Evolutionary conservation across 2,329 filamentous ascomycete species (phyloP).

Genomic region (Sordariomycetes sp.): DNA sequence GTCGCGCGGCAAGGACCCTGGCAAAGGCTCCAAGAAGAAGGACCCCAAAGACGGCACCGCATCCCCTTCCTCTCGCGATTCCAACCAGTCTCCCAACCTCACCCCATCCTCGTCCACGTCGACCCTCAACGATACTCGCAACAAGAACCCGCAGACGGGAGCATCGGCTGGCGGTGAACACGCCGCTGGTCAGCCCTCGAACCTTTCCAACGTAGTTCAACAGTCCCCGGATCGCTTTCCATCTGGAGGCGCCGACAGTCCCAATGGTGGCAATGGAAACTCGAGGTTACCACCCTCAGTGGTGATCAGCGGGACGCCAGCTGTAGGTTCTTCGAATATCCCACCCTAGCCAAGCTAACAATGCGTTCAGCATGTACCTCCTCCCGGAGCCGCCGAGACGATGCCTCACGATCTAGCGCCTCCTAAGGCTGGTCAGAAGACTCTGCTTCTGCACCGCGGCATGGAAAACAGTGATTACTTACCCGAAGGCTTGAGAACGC

Average conservation of each 20-base stretch:
- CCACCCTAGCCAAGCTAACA: constrained; percentile 1
- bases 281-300: constrained; percentile 68
- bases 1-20: constrained; percentile 78
- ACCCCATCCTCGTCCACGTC: constrained; percentile 89
- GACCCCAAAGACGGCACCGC: constrained; percentile 68
- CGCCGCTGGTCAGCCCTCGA: constrained; percentile 29
- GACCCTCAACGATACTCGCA: constrained; percentile 74
- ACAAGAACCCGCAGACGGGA: constrained; percentile 64
- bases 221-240: constrained; percentile 31
- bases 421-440: constrained; percentile 86
- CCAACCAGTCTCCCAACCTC: constrained; percentile 48
- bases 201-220: constrained; percentile 24
- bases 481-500: constrained; percentile 87
- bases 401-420: constrained; percentile 97
- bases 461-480: constrained; percentile 88
- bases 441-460: constrained; percentile 64
- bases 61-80: constrained; percentile 59
- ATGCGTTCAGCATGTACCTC: constrained; percentile 62
- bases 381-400: constrained; percentile 87
- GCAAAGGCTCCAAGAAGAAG: constrained; percentile 75
- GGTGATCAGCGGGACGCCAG: constrained; percentile 88
- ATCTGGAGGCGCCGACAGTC: constrained; percentile 21
- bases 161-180: constrained; percentile 36
- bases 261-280: constrained; percentile 23
- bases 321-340: constrained; percentile 65